Percentiles rank a stretch among this genome's conserved stretches.
Conservation (phyloP, 2,329 filamentous ascomycete genomes). For the Tolypocladium nubicola region DNA sequence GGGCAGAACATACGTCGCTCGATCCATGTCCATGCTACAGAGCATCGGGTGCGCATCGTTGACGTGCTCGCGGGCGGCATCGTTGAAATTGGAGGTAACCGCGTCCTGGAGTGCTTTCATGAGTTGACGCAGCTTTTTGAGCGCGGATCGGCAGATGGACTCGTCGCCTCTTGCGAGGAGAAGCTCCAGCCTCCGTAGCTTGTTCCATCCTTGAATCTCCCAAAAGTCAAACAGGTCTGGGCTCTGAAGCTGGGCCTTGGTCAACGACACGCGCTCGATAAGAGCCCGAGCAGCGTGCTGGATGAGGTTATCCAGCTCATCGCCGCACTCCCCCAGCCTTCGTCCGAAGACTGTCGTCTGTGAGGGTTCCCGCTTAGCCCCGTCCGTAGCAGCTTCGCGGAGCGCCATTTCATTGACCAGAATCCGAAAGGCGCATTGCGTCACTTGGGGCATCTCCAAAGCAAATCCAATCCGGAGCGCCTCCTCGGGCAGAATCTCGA, state of each 20-base stretch:
- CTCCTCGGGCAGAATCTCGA: slow-evolving; percentile 54
- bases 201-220: slow-evolving; percentile 22
- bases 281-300: slow-evolving; percentile 48
- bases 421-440: slow-evolving; percentile 43
- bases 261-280: slow-evolving; percentile 30
- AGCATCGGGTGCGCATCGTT: background rate
- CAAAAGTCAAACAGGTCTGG: slow-evolving; percentile 19
- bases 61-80: slow-evolving; percentile 1
- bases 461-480: slow-evolving; percentile 44
- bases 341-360: slow-evolving; percentile 33
- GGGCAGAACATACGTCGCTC: slow-evolving; percentile 24
- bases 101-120: slow-evolving; percentile 10
- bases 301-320: slow-evolving; percentile 44
- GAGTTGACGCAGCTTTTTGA: slow-evolving; percentile 9
- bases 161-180: slow-evolving; percentile 10
- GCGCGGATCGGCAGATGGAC: slow-evolving; percentile 2
- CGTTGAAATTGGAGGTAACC: slow-evolving; percentile 9
- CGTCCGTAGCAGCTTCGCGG: slow-evolving; percentile 18
- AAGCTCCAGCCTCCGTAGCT: slow-evolving; percentile 13
- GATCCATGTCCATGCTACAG: slow-evolving; percentile 20
- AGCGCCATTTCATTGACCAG: slow-evolving; percentile 54
- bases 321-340: slow-evolving; percentile 33
- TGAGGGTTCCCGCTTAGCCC: background rate
- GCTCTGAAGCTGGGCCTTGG: slow-evolving; percentile 20
- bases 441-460: slow-evolving; percentile 30